These are phyloP conservation scores for Exophiala mesophila DNA, from an alignment of 2,329 filamentous ascomycete genomes.

Conservation along the genomic window DNA sequence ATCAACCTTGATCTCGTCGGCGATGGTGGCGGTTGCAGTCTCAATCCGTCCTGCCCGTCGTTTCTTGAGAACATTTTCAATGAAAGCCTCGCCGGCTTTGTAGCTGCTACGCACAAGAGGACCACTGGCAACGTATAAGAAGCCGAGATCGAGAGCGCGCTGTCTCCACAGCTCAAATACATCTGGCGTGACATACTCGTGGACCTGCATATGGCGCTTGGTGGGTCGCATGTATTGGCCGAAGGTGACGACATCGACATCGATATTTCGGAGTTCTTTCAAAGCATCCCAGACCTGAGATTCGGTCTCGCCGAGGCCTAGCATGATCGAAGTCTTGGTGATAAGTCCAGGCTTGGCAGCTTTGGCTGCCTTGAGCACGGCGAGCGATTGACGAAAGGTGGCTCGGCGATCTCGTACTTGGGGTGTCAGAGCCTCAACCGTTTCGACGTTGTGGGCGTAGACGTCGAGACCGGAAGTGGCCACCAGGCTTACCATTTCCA, in stretches of 20 bases:
- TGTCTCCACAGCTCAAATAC: slow-evolving; percentile 89
- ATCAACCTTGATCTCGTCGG: slow-evolving; percentile 17
- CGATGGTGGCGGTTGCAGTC: slow-evolving; percentile 28
- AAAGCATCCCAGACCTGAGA: slow-evolving; percentile 76
- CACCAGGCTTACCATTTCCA: slow-evolving; percentile 81
- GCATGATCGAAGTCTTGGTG: slow-evolving; percentile 98
- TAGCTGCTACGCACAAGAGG: slow-evolving; percentile 92
- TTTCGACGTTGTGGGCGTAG: slow-evolving; percentile 96
- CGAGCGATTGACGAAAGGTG: slow-evolving; percentile 78
- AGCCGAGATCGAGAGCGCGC: slow-evolving; percentile 87
- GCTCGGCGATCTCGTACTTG: slow-evolving; percentile 85
- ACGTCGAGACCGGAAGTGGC: slow-evolving; percentile 88
- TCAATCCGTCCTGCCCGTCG: slow-evolving; percentile 39
- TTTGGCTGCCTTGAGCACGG: slow-evolving; percentile 78
- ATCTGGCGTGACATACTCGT: slow-evolving; percentile 88
- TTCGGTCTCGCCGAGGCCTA: slow-evolving; percentile 89
- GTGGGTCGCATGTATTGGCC: slow-evolving; percentile 99
- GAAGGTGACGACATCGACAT: slow-evolving; percentile 94
- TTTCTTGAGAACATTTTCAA: slow-evolving; percentile 95
- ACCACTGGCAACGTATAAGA: slow-evolving; percentile 92
- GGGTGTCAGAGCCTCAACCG: slow-evolving; percentile 82
- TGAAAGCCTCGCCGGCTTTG: slow-evolving; percentile 97
- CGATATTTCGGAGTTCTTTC: slow-evolving; percentile 68
- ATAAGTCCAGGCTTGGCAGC: slow-evolving; percentile 70
- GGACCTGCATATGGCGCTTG: slow-evolving; percentile 94